Percentiles rank a stretch among this genome's conserved stretches.
These are phyloP conservation scores for Salvia hispanica DNA, from an alignment of 257 asterid genomes.

Conservation along the genomic window DNA sequence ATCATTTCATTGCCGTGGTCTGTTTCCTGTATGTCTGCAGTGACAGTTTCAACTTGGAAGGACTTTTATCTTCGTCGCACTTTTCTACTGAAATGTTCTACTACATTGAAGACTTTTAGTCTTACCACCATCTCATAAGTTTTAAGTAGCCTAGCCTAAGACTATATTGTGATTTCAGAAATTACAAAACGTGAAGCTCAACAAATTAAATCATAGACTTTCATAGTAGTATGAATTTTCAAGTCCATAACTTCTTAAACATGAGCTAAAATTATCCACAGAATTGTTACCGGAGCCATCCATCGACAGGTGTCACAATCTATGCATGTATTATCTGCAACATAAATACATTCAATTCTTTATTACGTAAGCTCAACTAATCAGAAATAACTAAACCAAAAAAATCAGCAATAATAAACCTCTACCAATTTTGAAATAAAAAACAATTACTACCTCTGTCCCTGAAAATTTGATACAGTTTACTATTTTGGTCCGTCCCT, in stretches of 20 bases:
- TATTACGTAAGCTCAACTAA: constrained; percentile 2
- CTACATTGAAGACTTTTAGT: no score
- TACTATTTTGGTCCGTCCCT: no score
- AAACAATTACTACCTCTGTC: no score
- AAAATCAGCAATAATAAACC: not conserved
- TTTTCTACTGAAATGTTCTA: not conserved
- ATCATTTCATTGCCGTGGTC: not conserved
- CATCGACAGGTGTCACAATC: constrained; percentile 75
- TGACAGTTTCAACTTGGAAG: constrained; percentile 12
- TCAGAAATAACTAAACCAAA: not conserved
- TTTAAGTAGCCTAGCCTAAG: not conserved
- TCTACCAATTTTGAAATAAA: not conserved
- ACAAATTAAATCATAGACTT: constrained; percentile 4
- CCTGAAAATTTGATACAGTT: no score
- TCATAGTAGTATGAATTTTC: constrained; percentile 24
- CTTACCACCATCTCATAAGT: not conserved
- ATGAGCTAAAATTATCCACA: constrained; percentile 19
- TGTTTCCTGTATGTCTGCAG: not conserved
- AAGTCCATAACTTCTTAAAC: constrained; percentile 17
- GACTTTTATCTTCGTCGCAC: not conserved
- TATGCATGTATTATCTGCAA: constrained; percentile 64
- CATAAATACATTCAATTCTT: constrained; percentile 13
- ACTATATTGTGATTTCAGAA: no score
- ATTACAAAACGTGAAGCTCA: not conserved
- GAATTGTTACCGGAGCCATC: constrained; percentile 70